Conservation (phyloP, 805 yeast species). For the Kuraishia hungarica region DNA sequence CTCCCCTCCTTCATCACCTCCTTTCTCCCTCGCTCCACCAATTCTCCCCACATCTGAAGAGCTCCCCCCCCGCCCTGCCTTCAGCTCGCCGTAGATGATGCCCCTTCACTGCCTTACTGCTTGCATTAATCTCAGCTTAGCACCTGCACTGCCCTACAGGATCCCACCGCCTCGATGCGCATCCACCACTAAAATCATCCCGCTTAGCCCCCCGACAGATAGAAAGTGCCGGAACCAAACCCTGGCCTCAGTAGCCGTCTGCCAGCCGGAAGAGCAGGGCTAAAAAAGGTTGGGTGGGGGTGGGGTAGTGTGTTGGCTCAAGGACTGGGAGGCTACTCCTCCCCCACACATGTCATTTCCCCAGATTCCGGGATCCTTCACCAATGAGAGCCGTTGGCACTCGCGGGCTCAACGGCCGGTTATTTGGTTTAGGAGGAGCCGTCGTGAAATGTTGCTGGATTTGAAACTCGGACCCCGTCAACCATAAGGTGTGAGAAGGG, state of each 20-base stretch:
- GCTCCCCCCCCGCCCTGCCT: not conserved
- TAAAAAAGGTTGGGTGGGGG: not conserved
- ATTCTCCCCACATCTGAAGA: not conserved
- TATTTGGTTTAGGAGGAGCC: not conserved
- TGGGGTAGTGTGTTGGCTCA: not conserved
- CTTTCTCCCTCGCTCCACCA: not conserved
- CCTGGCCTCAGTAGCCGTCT: not conserved
- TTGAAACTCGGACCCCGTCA: not conserved
- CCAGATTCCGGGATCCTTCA: not conserved
- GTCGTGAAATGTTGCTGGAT: not conserved
- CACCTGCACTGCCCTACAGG: not conserved
- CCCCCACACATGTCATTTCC: not conserved
- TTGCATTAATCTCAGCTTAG: too few relatives aligned
- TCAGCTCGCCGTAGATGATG: not conserved
- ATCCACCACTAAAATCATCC: not conserved
- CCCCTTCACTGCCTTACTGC: not conserved
- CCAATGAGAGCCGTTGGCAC: not conserved
- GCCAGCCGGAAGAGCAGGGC: not conserved
- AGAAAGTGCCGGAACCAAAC: not conserved
- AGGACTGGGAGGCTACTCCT: not conserved
- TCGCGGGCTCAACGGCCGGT: not conserved
- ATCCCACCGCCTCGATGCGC: not conserved
- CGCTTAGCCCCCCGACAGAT: not conserved
- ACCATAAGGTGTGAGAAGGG: not conserved
- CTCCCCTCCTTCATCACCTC: not conserved